Conservation (phyloP, 2,329 filamentous ascomycete species). For the Colletotrichum orbiculare region DNA sequence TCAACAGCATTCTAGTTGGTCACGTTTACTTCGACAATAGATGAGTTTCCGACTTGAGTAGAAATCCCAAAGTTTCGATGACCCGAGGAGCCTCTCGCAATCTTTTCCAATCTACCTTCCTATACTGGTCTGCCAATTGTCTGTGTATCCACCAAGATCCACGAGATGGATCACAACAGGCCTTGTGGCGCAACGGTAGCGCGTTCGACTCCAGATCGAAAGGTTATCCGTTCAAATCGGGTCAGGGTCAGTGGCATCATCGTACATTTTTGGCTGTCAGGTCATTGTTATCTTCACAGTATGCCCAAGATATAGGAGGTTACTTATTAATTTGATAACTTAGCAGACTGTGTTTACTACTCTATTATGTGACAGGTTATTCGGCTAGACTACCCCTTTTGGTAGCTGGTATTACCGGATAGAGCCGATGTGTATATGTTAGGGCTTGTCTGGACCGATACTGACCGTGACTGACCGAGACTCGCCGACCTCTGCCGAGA, state of each 20-base stretch:
- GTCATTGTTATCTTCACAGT: neutral
- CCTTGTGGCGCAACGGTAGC: constrained; percentile 29
- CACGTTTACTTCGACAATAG: no score
- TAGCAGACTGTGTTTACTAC: no score
- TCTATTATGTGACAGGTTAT: no score
- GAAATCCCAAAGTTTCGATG: no score
- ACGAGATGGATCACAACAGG: neutral
- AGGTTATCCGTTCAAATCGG: constrained; percentile 16
- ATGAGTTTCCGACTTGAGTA: no score
- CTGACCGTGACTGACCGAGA: neutral
- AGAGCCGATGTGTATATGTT: neutral
- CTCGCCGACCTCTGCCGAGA: no score
- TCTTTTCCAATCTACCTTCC: neutral
- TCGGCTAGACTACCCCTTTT: no score
- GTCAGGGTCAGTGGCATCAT: neutral
- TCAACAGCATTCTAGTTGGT: no score
- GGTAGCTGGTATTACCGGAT: no score
- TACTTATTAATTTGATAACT: no score
- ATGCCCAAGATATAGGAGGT: neutral
- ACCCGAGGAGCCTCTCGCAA: neutral
- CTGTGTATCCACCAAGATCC: neutral
- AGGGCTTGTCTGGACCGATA: neutral
- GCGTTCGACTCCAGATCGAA: no score
- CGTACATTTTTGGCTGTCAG: neutral
- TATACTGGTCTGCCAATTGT: neutral